Percentiles rank a stretch among this genome's conserved stretches.
Conservation (phyloP, 129 eudicot genomes). For the Pseudognaphalium luteoalbum region DNA sequence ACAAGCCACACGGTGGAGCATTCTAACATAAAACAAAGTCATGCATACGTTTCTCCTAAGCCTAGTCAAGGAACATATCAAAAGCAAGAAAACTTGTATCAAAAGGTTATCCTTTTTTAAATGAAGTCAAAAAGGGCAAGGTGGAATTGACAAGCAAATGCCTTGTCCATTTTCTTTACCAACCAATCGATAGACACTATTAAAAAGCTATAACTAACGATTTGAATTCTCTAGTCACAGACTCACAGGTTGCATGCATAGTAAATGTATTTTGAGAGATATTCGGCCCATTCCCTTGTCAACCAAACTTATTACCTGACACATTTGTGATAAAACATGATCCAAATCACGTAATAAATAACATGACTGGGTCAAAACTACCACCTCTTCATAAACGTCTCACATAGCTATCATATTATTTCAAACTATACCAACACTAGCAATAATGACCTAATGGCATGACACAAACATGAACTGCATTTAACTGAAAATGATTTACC, state of each 20-base stretch:
- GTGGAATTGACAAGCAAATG: not conserved
- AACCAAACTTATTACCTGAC: not conserved
- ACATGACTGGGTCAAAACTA: not conserved
- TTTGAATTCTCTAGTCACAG: not conserved
- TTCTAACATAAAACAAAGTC: not conserved
- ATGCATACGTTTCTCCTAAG: not conserved
- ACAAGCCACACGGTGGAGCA: not conserved
- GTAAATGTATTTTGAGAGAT: not conserved
- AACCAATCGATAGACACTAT: not conserved
- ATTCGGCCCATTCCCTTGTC: not conserved
- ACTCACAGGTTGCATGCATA: not conserved
- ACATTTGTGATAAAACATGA: not conserved
- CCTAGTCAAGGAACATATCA: not conserved
- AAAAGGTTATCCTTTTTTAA: no score
- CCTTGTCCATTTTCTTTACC: not conserved
- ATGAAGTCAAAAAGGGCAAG: not conserved
- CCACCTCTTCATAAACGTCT: not conserved
- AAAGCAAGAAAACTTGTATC: no score
- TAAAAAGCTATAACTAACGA: not conserved
- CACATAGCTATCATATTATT: not conserved
- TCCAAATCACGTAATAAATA: not conserved
- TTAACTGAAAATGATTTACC: not conserved
- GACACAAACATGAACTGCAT: not conserved
- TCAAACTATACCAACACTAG: no score
- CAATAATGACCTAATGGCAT: conserved; percentile 3